These are phyloP conservation scores for Penicillium malachiteum DNA, from an alignment of 495 filamentous ascomycete genomes.

Conservation along the genomic window DNA sequence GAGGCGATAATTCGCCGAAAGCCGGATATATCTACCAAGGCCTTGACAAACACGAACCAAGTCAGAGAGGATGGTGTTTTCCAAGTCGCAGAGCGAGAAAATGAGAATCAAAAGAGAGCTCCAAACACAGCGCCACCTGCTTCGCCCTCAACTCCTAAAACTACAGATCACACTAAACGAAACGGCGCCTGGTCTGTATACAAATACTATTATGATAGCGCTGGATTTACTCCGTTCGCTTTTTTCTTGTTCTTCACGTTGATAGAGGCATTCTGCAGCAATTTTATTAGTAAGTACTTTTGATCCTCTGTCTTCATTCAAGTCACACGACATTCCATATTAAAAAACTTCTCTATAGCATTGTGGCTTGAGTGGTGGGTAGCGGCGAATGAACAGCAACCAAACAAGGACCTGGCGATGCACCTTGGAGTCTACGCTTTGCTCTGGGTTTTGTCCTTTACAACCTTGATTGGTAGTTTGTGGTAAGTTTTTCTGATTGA, in stretches of 20 bases:
- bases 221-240: not conserved
- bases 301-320: not conserved
- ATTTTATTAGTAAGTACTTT: not conserved
- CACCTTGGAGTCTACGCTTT: not conserved
- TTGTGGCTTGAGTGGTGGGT: not conserved
- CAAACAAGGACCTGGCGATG: not conserved
- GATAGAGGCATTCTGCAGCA: not conserved
- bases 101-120: not conserved
- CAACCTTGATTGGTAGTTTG: not conserved
- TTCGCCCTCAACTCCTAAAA: not conserved
- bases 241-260: not conserved
- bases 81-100: not conserved
- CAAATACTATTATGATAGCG: conserved; percentile 45
- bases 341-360: not conserved
- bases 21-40: conserved; percentile 2
- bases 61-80: not conserved
- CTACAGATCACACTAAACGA: not conserved
- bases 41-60: not conserved
- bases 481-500: not conserved
- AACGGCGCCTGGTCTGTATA: conserved; percentile 47
- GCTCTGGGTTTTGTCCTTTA: not conserved
- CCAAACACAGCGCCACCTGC: not conserved
- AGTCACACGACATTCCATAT: not conserved
- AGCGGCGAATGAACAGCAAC: not conserved
- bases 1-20: not conserved